These are phyloP conservation scores for Solanum megistacrolobum DNA, from an alignment of 257 asterid genomes.

Conservation along the genomic window DNA sequence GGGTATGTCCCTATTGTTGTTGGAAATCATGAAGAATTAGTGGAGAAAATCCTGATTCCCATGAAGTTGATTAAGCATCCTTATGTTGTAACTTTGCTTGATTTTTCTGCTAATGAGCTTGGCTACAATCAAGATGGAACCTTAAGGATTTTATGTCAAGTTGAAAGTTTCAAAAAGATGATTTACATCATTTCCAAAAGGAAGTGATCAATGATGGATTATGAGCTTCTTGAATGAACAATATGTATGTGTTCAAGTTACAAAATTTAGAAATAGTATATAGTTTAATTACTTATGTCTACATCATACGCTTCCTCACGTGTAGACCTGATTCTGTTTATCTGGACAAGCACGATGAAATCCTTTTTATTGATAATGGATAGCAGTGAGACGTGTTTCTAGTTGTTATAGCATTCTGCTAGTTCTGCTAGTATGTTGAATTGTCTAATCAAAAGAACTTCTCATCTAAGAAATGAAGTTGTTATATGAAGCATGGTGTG, in stretches of 20 bases:
- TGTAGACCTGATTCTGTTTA: not conserved
- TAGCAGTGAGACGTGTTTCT: not conserved
- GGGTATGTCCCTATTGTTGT: constrained; percentile 9
- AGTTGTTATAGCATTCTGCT: too few species aligned
- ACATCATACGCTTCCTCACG: not conserved
- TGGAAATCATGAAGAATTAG: not conserved
- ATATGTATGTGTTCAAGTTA: not conserved
- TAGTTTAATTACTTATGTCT: not conserved
- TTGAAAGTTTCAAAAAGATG: not conserved
- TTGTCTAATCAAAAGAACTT: not conserved
- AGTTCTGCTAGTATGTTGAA: not conserved
- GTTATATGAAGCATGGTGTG: not conserved
- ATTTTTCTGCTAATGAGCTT: constrained; percentile 6
- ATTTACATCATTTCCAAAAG: not conserved
- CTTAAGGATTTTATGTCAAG: constrained; percentile 1
- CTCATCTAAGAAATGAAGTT: not conserved
- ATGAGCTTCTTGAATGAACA: not conserved
- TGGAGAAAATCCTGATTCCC: constrained; percentile 2
- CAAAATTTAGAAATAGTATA: not conserved
- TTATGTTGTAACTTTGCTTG: not conserved
- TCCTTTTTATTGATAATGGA: not conserved
- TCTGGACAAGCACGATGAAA: not conserved
- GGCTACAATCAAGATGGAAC: not conserved
- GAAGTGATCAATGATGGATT: not conserved
- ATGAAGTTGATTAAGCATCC: constrained; percentile 9